Base-by-base conservation (phyloP, 2,329 filamentous ascomycete species). In the Aureobasidium melanogenum region DNA sequence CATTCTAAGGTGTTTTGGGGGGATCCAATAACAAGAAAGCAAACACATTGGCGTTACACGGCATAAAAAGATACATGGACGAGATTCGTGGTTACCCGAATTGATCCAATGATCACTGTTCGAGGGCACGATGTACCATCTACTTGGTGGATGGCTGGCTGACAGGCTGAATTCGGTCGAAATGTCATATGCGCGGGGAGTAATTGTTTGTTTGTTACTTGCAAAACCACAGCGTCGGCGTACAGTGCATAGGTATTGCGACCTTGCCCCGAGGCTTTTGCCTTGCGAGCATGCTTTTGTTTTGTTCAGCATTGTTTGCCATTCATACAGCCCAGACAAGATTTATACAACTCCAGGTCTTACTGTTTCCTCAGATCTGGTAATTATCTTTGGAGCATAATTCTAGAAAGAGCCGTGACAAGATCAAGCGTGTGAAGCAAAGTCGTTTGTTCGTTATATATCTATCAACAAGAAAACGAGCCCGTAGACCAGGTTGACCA, bases 1-100 rank as follows among this genome's bases (percentile, higher is more conserved):
- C 54, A 57, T 57, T 57, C 22, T 22, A 38, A 46, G 41, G 54
- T 38, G 54, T 57, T 57, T 36, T 30, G 12, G 38, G 48, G 30
- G 32, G 9, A 10, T 51, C 36, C 15, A 22, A 24, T 44, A 7
- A 2, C n/a, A 22, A 32, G 30, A 36, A 24, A 43, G 38, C 52
- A 41, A 54, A 38, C 38, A 34, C 34, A 44, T 41, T 19, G 52
- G 52, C 38, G 52, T 44, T 56, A 56, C 39, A 56, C 52, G 39
- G 52, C 52, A 56, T 34, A 41, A 19, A 38, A 44, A 44, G 44
- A 19, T 34, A 2, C 5, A 44, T 56, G n/a, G n/a, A 43, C 39
- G 43, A 14, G 28, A 44, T n/a, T 15, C n/a, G 10, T 22, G 32
- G 32, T 39, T 34, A 52, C 34, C 19, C 22, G 24, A 26, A 28